phyloP scores from a whole-genome alignment of 257 asterid genomes.

The Knoxia roxburghii region DNA sequence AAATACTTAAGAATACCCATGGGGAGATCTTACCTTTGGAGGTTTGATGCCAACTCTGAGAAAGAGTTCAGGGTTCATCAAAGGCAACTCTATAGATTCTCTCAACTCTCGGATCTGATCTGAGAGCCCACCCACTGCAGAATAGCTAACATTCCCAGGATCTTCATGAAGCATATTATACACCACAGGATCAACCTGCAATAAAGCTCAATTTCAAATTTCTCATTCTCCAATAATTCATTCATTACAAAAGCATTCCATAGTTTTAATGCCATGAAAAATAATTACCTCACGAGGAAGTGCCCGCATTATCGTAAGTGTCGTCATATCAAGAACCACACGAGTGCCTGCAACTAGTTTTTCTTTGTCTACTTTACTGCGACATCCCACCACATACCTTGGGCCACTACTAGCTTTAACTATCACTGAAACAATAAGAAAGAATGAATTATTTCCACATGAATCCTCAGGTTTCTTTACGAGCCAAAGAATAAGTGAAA shows the following conservation, averaged over 20 bases:
- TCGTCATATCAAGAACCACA: slow-evolving; percentile 96
- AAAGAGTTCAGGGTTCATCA: slow-evolving; percentile 97
- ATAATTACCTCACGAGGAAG: slow-evolving; percentile 90
- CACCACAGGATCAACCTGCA: slow-evolving; percentile 94
- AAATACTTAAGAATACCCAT: slow-evolving; percentile 1
- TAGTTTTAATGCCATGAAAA: background rate
- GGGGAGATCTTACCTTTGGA: slow-evolving; percentile 55
- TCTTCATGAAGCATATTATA: slow-evolving; percentile 98
- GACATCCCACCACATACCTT: slow-evolving; percentile 95
- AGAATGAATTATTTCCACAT: slow-evolving; percentile 5
- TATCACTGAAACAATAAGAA: slow-evolving; percentile 50
- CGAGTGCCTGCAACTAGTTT: slow-evolving; percentile 92
- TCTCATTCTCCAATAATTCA: background rate
- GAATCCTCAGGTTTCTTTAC: slow-evolving; percentile 5
- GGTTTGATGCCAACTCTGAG: slow-evolving; percentile 92
- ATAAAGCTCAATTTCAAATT: slow-evolving; percentile 3
- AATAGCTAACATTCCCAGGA: slow-evolving; percentile 94
- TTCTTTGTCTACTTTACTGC: slow-evolving; percentile 92
- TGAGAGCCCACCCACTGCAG: slow-evolving; percentile 94
- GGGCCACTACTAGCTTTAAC: slow-evolving; percentile 98
- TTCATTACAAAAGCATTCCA: background rate
- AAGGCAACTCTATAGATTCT: slow-evolving; percentile 87
- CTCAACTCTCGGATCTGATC: slow-evolving; percentile 94
- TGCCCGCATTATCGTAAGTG: slow-evolving; percentile 95
- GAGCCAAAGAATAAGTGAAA: background rate